phyloP scores from a whole-genome alignment of 1,284 basidiomycete species.

The Papiliotrema terrestris region DNA sequence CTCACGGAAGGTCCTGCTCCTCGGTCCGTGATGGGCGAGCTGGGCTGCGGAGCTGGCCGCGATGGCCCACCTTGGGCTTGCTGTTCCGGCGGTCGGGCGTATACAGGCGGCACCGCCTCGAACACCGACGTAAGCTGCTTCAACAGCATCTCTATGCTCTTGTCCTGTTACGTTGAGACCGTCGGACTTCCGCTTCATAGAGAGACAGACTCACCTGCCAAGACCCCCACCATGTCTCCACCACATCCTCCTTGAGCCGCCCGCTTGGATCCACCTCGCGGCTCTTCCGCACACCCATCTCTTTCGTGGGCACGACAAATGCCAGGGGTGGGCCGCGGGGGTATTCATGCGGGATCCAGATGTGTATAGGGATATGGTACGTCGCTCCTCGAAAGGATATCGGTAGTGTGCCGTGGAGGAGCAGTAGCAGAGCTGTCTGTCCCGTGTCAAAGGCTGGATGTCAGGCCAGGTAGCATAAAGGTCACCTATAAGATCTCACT shows the following conservation, averaged over 20 bases:
- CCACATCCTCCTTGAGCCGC: conserved; percentile 46
- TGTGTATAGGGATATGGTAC: conserved; percentile 90
- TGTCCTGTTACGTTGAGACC: conserved; percentile 3
- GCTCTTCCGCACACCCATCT: conserved; percentile 82
- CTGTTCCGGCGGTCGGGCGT: conserved; percentile 64
- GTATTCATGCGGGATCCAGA: conserved; percentile 84
- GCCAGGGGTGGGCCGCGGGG: conserved; percentile 76
- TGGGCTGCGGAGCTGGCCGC: background rate
- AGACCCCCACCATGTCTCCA: conserved; percentile 74
- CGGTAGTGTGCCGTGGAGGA: conserved; percentile 84
- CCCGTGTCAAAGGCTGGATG: conserved; percentile 84
- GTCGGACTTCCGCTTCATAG: conserved; percentile 40
- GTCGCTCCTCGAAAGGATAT: conserved; percentile 70
- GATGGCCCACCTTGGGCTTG: background rate
- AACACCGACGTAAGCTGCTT: conserved; percentile 59
- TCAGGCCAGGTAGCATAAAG: background rate
- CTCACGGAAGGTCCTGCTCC: too few relatives aligned
- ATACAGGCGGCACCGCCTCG: conserved; percentile 81
- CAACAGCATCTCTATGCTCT: conserved; percentile 30
- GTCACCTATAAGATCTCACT: conserved; percentile 57
- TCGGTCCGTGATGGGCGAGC: background rate
- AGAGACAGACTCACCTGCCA: conserved; percentile 69
- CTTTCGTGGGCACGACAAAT: conserved; percentile 91
- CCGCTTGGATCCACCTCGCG: conserved; percentile 80
- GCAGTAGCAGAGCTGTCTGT: conserved; percentile 82